phyloP scores from a whole-genome alignment of 2,329 filamentous ascomycete species.

The Coniochaeta pulveracea region DNA sequence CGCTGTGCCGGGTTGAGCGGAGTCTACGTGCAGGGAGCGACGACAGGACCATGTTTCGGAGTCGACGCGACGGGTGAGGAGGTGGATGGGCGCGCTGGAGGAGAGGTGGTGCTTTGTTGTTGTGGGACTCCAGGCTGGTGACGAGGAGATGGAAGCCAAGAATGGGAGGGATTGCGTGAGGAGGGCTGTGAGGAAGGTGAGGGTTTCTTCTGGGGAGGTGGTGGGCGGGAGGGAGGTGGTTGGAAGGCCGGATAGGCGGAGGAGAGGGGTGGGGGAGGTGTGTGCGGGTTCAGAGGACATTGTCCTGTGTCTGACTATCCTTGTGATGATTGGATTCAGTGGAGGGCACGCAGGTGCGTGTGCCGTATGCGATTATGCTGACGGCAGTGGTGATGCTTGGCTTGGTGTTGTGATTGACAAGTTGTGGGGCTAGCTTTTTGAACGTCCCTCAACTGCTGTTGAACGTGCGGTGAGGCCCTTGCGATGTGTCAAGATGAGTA shows the following conservation, averaged over 20 bases:
- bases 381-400: slow-evolving; percentile 2
- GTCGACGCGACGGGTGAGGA: slow-evolving; percentile 33
- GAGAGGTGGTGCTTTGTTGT: slow-evolving; percentile 32
- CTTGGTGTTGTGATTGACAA: neutral
- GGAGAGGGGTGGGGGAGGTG: slow-evolving; percentile 29
- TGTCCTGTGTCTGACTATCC: neutral
- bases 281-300: neutral
- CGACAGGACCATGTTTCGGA: slow-evolving; percentile 54
- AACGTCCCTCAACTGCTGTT: no score
- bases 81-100: slow-evolving; percentile 38
- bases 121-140: slow-evolving; percentile 24
- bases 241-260: slow-evolving; percentile 42
- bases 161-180: slow-evolving; percentile 50
- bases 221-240: slow-evolving; percentile 33
- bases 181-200: slow-evolving; percentile 39
- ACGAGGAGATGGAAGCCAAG: slow-evolving; percentile 37
- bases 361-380: neutral
- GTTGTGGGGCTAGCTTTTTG: no score
- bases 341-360: neutral
- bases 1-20: slow-evolving; percentile 38
- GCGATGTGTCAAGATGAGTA: no score
- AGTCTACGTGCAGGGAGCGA: slow-evolving; percentile 48
- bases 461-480: no score
- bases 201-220: slow-evolving; percentile 25
- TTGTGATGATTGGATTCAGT: neutral